Percentiles rank a stretch among this genome's conserved stretches.
Evolutionary conservation across 75 land plant genomes (phyloP).

Genomic region (Cupressus sempervirens): DNA sequence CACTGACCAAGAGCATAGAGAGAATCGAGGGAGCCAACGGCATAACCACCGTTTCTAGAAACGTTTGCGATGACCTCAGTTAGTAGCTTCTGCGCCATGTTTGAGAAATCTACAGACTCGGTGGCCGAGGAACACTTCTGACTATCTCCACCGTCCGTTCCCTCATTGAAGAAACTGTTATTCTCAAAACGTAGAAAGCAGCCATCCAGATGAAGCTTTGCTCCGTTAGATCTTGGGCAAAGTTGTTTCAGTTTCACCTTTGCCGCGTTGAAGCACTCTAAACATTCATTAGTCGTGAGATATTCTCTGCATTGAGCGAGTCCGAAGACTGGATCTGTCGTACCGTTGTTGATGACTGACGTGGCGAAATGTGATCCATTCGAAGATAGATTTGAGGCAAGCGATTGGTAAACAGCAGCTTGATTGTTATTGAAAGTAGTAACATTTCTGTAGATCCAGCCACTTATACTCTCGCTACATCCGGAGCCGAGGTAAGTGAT

Average conservation of each 20-base stretch:
- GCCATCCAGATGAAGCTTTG: constrained; percentile 30
- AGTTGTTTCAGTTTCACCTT: not conserved
- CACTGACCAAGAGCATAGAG: constrained; percentile 32
- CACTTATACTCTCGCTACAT: not conserved
- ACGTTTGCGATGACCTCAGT: constrained; percentile 16
- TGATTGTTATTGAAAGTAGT: not conserved
- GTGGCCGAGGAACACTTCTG: not conserved
- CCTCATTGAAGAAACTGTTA: constrained; percentile 27
- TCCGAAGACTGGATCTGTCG: not conserved
- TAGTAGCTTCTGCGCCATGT: constrained; percentile 4
- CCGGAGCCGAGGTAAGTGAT: not conserved
- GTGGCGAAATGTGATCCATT: not conserved
- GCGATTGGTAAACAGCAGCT: not conserved
- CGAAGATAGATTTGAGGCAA: not conserved
- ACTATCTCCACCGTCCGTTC: not conserved
- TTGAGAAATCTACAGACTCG: not conserved
- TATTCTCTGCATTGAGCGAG: not conserved
- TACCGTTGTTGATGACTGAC: not conserved
- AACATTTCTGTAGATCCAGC: not conserved
- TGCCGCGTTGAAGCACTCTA: too few species aligned
- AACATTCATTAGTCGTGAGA: too few species aligned
- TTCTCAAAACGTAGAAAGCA: constrained; percentile 38
- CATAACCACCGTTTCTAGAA: constrained; percentile 17
- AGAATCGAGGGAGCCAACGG: constrained; percentile 14
- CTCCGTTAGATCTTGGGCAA: constrained; percentile 10